Conservation (phyloP, 2,329 filamentous ascomycete genomes). For the Fusarium heterosporum region DNA sequence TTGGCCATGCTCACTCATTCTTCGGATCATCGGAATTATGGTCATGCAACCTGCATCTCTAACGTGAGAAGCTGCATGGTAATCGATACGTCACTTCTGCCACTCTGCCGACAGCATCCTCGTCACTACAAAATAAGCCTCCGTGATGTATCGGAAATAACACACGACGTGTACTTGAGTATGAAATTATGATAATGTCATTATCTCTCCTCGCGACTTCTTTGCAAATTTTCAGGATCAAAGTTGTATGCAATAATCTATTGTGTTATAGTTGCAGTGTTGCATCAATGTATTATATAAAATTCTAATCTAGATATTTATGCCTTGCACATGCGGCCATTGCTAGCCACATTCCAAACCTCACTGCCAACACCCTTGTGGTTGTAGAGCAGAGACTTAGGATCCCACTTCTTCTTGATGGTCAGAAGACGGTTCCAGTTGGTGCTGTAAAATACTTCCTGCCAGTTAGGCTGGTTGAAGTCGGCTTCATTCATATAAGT, state of each 20-base stretch:
- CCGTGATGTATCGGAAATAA: neutral
- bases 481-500: constrained; percentile 66
- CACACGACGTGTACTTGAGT: neutral
- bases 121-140: neutral
- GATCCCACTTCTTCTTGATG: constrained; percentile 66
- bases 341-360: constrained; percentile 51
- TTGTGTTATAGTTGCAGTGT: neutral
- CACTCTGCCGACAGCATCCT: neutral
- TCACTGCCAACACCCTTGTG: constrained; percentile 64
- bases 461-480: constrained; percentile 57
- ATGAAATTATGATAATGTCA: too few species aligned
- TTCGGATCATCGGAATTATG: neutral
- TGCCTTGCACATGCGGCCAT: constrained; percentile 41
- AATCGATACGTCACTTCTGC: neutral
- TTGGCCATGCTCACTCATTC: neutral
- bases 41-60: neutral
- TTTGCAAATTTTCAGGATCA: too few species aligned
- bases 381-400: constrained; percentile 60
- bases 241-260: too few species aligned
- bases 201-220: too few species aligned
- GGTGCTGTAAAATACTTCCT: constrained; percentile 59
- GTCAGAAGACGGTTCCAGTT: constrained; percentile 57
- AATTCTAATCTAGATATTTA: constrained; percentile 34
- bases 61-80: neutral
- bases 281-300: neutral